Evolutionary conservation across 164 flowering plant species (phyloP).

Genomic region (Taxillus chinensis): DNA sequence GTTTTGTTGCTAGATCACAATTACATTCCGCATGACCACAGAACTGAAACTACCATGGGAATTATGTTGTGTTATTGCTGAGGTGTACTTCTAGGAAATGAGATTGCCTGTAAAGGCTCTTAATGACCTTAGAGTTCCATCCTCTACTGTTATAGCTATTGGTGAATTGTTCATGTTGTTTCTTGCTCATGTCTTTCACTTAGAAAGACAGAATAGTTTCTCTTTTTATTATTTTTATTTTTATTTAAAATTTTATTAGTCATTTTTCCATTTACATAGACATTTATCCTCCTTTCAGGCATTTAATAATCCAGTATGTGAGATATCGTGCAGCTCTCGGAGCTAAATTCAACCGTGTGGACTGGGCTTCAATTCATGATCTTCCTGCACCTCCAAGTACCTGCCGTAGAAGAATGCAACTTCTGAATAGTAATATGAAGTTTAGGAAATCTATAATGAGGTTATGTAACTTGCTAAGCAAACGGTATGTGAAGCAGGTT

Average conservation of each 20-base stretch:
- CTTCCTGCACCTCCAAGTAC: constrained; percentile 71
- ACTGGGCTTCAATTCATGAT: constrained; percentile 60
- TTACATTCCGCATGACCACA: neutral
- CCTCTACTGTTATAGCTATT: neutral
- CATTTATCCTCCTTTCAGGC: constrained; percentile 22
- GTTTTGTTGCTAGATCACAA: neutral
- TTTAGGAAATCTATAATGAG: constrained; percentile 59
- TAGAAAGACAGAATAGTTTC: neutral
- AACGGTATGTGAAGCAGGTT: constrained; percentile 47
- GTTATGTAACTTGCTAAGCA: constrained; percentile 61
- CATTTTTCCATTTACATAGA: neutral
- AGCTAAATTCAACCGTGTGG: constrained; percentile 43
- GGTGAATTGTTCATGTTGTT: neutral
- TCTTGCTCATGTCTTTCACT: neutral
- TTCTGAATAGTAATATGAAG: constrained; percentile 27
- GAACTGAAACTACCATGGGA: neutral
- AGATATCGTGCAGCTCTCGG: constrained; percentile 74
- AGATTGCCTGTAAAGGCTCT: no score
- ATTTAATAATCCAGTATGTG: constrained; percentile 69
- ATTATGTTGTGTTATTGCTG: no score
- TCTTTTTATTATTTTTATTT: neutral
- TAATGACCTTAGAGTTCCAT: no score
- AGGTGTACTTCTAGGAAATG: no score
- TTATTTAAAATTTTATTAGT: neutral
- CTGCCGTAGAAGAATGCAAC: constrained; percentile 63